Evolutionary conservation across 805 yeast genomes (phyloP).

Genomic region (Candida nemodendra): DNA sequence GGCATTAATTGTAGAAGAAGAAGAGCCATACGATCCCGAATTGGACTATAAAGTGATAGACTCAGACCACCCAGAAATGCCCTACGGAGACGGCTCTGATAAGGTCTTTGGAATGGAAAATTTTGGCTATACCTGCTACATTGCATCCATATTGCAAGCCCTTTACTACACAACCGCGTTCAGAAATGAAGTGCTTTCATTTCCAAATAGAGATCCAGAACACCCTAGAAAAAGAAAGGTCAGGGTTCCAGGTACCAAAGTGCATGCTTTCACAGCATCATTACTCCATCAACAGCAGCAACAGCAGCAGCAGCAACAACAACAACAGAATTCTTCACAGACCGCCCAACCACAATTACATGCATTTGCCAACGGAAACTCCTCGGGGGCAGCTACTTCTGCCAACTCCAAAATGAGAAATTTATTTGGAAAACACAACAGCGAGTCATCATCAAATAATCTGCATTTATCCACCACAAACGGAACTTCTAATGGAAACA

Average conservation of each 20-base stretch:
- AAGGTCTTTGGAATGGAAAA: constrained; percentile 81
- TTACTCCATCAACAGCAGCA: constrained; percentile 16
- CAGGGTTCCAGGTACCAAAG: constrained; percentile 39
- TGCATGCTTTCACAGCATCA: constrained; percentile 36
- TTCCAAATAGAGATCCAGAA: constrained; percentile 40
- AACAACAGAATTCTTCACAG: background rate
- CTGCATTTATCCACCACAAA: background rate
- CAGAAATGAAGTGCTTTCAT: constrained; percentile 51
- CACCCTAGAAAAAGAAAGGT: constrained; percentile 38
- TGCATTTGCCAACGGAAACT: constrained; percentile 2
- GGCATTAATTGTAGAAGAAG: constrained; percentile 11
- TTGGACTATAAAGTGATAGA: constrained; percentile 24
- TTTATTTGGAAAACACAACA: constrained; percentile 16
- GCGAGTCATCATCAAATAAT: constrained; percentile 4
- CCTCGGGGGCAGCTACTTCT: constrained; percentile 2
- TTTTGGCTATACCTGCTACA: constrained; percentile 90
- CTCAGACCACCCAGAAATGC: constrained; percentile 29
- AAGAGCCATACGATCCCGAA: constrained; percentile 23
- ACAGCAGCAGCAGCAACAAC: constrained; percentile 4
- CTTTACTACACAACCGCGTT: constrained; percentile 73
- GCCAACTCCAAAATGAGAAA: constrained; percentile 19
- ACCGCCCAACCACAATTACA: background rate
- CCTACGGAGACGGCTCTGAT: constrained; percentile 65
- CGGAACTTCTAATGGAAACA: constrained; percentile 19
- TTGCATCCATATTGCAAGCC: constrained; percentile 90